Evolutionary conservation across 1,139 yeast genomes (phyloP), one percentile per base, ranked within the genome.

Genomic region (Nadsonia commutata): DNA sequence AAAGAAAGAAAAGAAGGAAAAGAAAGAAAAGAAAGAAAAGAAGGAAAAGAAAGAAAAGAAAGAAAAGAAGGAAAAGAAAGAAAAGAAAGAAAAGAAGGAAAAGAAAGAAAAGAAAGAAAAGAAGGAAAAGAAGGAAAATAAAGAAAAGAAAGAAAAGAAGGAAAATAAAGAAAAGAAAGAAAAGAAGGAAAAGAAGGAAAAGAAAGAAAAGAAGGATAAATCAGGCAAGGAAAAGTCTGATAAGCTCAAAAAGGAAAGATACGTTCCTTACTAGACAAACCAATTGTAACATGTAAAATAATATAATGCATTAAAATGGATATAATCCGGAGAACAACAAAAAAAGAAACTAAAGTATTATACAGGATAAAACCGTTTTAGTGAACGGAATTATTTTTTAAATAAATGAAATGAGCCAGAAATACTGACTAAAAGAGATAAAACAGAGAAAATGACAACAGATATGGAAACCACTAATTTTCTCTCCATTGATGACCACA

Each of bases 401-500:
- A n/a, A n/a, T n/a, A n/a, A n/a, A n/a, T n/a, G n/a, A n/a, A n/a
- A n/a, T n/a, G n/a, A n/a, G n/a, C n/a, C n/a, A n/a, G n/a, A n/a
- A n/a, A n/a, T n/a, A n/a, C n/a, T n/a, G 8, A 27, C 16, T 13
- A 6, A 11, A 16, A 27, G 33, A 16, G 33, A 27, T 9, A 13
- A 27, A 7, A 16, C n/a, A 27, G 4, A 27, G 33, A 21, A 21
- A 21, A 6, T 11, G 9, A 27, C 33, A 27, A 13, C 5, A 11
- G n/a, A 27, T 13, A 27, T 11, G 13, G n/a, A 27, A 27, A 11
- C 4, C 16, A 27, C 45, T 63, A 90, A 56, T 90, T 90, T 58
- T 90, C 98, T 66, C 95, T 80, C 98, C 98, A 90, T 63, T 90
- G 94, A 60, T 86, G 76, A 39, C 86, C 84, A 67, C 98, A 90